Conservation (phyloP, 495 filamentous ascomycete genomes). For the Aspergillus steynii region DNA sequence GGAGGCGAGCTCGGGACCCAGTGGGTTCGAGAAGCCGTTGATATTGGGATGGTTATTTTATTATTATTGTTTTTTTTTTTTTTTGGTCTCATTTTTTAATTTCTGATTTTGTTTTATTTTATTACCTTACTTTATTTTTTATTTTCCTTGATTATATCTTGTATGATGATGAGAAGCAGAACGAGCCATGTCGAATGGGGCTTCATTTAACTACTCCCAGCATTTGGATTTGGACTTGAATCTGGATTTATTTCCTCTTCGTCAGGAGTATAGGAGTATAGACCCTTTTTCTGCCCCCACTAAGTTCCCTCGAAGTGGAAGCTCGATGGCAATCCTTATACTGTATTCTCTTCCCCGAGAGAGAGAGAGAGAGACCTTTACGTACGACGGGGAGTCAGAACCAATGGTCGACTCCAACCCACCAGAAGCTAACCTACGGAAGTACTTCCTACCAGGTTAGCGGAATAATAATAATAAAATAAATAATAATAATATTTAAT, state of each 20-base stretch:
- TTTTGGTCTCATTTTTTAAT: background rate
- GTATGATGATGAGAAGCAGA: no score
- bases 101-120: background rate
- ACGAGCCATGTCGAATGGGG: no score
- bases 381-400: slow-evolving; percentile 5
- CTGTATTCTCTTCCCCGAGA: slow-evolving; percentile 1
- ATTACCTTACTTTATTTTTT: background rate
- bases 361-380: background rate
- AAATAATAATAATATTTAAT: slow-evolving; percentile 8
- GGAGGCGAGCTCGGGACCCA: slow-evolving; percentile 23
- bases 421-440: background rate
- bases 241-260: background rate
- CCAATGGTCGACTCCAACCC: slow-evolving; percentile 2
- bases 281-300: background rate
- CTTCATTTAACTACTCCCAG: no score
- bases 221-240: no score
- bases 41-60: slow-evolving; percentile 14
- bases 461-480: background rate
- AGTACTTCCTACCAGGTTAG: background rate
- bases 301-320: background rate
- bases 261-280: no score
- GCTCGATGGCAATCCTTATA: slow-evolving; percentile 1
- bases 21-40: slow-evolving; percentile 23
- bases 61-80: slow-evolving; percentile 8
- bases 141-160: no score